Conservation (phyloP, 768 basidiomycete genomes). For the Pulveroboletus ravenelii region DNA sequence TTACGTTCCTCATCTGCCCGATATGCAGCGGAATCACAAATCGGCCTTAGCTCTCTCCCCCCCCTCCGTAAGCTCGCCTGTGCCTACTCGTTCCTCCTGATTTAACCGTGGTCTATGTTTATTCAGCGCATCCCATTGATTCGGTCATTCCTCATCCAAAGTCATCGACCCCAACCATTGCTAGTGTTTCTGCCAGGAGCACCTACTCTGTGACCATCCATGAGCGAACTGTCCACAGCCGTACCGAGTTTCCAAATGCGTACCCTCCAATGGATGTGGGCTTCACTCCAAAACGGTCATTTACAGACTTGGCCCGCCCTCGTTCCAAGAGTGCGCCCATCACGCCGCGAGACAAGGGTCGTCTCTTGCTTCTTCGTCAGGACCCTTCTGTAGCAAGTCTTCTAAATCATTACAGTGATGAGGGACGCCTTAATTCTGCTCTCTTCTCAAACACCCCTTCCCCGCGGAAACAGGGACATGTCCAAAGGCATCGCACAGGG, state of each 20-base stretch:
- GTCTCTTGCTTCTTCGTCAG: constrained; percentile 56
- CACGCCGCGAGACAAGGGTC: constrained; percentile 45
- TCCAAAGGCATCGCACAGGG: constrained; percentile 56
- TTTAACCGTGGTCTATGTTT: neutral
- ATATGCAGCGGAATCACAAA: constrained; percentile 51
- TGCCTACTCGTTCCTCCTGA: neutral
- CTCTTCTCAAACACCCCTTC: constrained; percentile 61
- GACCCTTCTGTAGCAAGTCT: constrained; percentile 79
- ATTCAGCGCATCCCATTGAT: constrained; percentile 64
- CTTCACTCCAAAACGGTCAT: constrained; percentile 25
- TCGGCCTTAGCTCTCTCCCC: constrained; percentile 54
- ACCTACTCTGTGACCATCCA: constrained; percentile 75
- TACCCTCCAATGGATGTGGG: constrained; percentile 39
- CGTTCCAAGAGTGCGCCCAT: constrained; percentile 33
- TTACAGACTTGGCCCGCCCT: constrained; percentile 25
- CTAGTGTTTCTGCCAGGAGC: constrained; percentile 49
- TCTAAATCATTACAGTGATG: constrained; percentile 67
- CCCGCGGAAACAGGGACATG: constrained; percentile 35
- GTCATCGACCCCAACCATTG: constrained; percentile 49
- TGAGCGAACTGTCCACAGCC: constrained; percentile 52
- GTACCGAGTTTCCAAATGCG: constrained; percentile 63
- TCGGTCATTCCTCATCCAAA: constrained; percentile 45
- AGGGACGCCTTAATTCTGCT: constrained; percentile 55
- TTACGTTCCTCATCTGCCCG: constrained; percentile 71
- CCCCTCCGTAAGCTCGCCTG: constrained; percentile 59